Conservation (phyloP, 2,329 filamentous ascomycete genomes). For the Talaromyces sp. region DNA sequence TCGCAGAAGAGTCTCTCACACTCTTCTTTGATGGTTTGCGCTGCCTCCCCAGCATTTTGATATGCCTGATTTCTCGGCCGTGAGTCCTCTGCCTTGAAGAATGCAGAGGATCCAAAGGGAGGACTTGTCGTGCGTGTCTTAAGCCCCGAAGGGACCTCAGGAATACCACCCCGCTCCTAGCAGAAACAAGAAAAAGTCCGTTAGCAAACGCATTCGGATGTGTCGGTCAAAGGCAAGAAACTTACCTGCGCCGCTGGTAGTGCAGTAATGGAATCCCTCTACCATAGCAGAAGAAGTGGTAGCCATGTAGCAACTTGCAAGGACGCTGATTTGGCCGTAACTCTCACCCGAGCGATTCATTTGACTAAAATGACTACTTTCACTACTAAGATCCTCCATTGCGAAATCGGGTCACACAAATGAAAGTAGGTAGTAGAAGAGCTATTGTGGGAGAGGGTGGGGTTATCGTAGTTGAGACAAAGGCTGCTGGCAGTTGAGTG, state of each 20-base stretch:
- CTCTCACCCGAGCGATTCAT: conserved; percentile 55
- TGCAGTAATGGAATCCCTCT: conserved; percentile 89
- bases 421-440: background rate
- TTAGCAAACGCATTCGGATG: background rate
- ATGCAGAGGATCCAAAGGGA: conserved; percentile 72
- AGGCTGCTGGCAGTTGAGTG: background rate
- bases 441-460: background rate
- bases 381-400: conserved; percentile 59
- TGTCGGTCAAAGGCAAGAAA: background rate
- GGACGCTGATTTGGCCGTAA: conserved; percentile 60
- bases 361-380: conserved; percentile 60
- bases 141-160: conserved; percentile 85
- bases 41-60: conserved; percentile 73
- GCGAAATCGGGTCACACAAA: conserved; percentile 5
- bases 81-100: conserved; percentile 56
- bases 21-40: conserved; percentile 96
- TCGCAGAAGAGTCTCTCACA: conserved; percentile 99
- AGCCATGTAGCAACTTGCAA: conserved; percentile 88
- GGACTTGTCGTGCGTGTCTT: conserved; percentile 83
- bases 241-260: conserved; percentile 77
- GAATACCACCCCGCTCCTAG: conserved; percentile 85
- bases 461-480: background rate
- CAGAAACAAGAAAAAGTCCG: background rate
- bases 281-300: conserved; percentile 63
- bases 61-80: conserved; percentile 25